Percentiles rank a stretch among this genome's conserved stretches.
Evolutionary conservation across 2,329 filamentous ascomycete genomes (phyloP).

Genomic region (Trichoderma guizhouense): DNA sequence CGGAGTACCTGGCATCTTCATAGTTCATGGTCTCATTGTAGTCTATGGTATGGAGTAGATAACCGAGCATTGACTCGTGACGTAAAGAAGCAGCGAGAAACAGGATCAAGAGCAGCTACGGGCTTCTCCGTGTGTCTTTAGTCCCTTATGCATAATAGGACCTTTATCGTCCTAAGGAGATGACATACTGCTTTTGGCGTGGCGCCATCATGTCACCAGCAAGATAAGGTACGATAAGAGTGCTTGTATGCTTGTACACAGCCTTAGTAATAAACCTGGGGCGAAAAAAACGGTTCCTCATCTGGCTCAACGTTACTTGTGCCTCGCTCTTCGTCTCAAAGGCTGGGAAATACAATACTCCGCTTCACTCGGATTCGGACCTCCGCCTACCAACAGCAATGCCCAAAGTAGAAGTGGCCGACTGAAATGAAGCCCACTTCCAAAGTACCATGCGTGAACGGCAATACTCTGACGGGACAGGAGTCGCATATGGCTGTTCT

Average conservation of each 20-base stretch:
- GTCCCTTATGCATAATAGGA: background rate
- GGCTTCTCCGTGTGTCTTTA: background rate
- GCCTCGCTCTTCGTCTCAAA: background rate
- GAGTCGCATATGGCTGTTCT: background rate
- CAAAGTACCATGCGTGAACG: background rate
- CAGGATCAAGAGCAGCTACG: background rate
- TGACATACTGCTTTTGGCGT: background rate
- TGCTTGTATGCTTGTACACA: background rate
- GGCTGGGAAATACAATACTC: background rate
- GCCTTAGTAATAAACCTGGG: background rate
- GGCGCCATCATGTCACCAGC: background rate
- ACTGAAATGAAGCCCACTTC: constrained; percentile 11
- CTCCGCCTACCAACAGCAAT: background rate
- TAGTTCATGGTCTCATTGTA: background rate
- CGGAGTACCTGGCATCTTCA: background rate
- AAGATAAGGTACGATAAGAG: background rate
- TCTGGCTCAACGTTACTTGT: background rate
- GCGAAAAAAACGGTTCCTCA: background rate
- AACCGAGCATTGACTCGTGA: background rate
- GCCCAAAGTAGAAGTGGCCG: constrained; percentile 13
- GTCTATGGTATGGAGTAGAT: background rate
- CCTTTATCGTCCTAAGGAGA: background rate
- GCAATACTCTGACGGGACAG: background rate
- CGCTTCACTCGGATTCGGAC: background rate
- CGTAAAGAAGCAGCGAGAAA: background rate